A percentile compares a stretch with the other conserved stretches of the same genome.
Evolutionary conservation across 306 rosid genomes (phyloP).

Genomic region (Purshia tridentata): DNA sequence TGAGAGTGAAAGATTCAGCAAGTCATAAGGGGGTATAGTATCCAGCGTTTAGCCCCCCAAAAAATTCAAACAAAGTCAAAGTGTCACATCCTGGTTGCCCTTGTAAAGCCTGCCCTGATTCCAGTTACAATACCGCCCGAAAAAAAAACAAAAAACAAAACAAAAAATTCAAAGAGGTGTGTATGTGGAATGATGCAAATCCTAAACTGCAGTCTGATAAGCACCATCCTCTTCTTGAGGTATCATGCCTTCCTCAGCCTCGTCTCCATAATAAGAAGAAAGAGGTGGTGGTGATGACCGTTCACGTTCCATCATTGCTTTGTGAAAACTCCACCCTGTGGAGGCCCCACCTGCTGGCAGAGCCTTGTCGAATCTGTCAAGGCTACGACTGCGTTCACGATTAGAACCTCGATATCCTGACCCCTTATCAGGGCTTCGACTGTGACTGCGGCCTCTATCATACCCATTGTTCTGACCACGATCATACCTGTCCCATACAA

Average conservation of each 20-base stretch:
- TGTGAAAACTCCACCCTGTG: conserved; percentile 60
- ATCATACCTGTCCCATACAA: conserved; percentile 53
- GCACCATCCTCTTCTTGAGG: conserved; percentile 36
- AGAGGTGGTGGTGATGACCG: conserved; percentile 31
- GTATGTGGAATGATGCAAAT: not conserved
- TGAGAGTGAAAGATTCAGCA: not conserved
- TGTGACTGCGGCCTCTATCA: conserved; percentile 27
- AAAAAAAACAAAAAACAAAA: conserved; percentile 20
- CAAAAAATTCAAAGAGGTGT: not conserved
- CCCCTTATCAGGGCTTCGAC: conserved; percentile 56
- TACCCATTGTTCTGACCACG: conserved; percentile 36
- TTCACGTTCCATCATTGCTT: conserved; percentile 61
- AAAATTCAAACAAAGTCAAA: conserved; percentile 28
- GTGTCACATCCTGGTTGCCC: conserved; percentile 32
- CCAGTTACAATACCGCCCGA: conserved; percentile 25
- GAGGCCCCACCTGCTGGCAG: conserved; percentile 31
- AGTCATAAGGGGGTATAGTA: conserved; percentile 8
- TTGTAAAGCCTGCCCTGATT: conserved; percentile 31
- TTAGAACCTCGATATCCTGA: conserved; percentile 39
- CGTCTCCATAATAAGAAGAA: conserved; percentile 46
- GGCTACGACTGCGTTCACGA: conserved; percentile 73
- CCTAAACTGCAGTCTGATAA: not conserved
- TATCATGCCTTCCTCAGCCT: conserved; percentile 76
- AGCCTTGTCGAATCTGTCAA: conserved; percentile 45
- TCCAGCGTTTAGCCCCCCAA: conserved; percentile 32